These are phyloP conservation scores for Colletotrichum magnum DNA, from an alignment of 2,329 filamentous ascomycete species.

Conservation along the genomic window DNA sequence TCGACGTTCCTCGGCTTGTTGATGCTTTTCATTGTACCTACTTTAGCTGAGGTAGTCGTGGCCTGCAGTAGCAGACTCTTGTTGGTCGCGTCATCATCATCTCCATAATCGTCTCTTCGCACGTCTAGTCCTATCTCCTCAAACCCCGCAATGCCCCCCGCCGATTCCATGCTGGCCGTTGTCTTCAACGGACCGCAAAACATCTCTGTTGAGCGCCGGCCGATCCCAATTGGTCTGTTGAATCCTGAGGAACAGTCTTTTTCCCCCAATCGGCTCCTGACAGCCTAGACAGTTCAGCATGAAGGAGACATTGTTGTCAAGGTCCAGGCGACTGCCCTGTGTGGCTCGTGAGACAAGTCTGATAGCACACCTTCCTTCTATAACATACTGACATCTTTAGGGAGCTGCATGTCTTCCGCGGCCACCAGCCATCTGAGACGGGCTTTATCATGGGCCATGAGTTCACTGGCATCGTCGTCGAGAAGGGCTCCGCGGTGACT, in stretches of 20 bases:
- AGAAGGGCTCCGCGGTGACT: slow-evolving; percentile 77
- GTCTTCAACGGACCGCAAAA: slow-evolving; percentile 86
- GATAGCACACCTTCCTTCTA: slow-evolving; percentile 20
- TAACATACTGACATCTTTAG: slow-evolving; percentile 56
- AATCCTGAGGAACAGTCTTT: neutral
- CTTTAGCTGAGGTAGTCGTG: neutral
- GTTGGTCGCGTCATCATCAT: neutral
- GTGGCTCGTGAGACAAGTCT: slow-evolving; percentile 78
- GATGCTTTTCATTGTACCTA: neutral
- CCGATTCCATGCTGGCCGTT: slow-evolving; percentile 84
- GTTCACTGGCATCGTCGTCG: slow-evolving; percentile 83
- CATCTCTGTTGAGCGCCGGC: slow-evolving; percentile 83
- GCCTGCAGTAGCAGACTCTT: neutral
- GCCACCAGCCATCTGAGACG: slow-evolving; percentile 78
- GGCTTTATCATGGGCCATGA: slow-evolving; percentile 85
- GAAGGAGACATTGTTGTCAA: slow-evolving; percentile 85
- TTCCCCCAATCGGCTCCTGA: neutral
- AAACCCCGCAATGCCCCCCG: slow-evolving; percentile 24
- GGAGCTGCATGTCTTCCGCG: slow-evolving; percentile 89
- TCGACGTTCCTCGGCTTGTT: neutral
- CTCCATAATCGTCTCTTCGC: neutral
- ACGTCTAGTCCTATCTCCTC: neutral
- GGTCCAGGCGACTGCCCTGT: slow-evolving; percentile 86
- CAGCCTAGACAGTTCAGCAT: slow-evolving; percentile 68
- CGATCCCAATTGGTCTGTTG: slow-evolving; percentile 75